Base-by-base conservation (phyloP, 345 rosid genomes). In the Salix koriyanagi region DNA sequence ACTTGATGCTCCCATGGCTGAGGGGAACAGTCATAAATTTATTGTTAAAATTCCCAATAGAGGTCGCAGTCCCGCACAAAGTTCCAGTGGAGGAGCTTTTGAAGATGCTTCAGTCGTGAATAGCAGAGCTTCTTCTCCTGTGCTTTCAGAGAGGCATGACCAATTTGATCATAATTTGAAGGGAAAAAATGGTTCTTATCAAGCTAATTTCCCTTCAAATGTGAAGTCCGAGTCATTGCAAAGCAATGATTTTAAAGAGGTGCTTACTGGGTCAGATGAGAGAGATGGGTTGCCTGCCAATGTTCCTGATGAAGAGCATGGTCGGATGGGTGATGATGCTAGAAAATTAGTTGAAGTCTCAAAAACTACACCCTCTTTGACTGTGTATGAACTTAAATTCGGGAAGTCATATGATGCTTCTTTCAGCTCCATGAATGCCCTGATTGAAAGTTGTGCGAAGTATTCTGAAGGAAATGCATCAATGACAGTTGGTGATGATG, bases 391-490 rank as follows among this genome's bases (percentile, higher is more conserved):
- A 19, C 62, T 78, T 52, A 90, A 84, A 83, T 39, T 86, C 7
- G 89, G 79, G 48, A 85, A 91, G 78, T 72, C 83, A 71, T 84
- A 75, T 48, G 94, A 92, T 65, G 86, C 87, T 69, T 84, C 97
- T 69, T 88, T 79, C 73, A 86, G 91, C 72, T 87, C 96, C 48
- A 93, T 95, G 76, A 87, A 91, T 90, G 97, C 97, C 42, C 76
- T 96, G 79, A 83, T 92, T 77, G 99, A 93, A 81, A 96, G 98
- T 74, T 94, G 98, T 84, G 95, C 76, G 1, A 90, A 91, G 84
- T 81, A 80, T 64, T 87, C 96, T 1, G 94, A 92, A 81, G 86
- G 89, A 37, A 86, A 73, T 87, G 85, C 82, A 11, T 81, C 83
- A 48, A 46, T 81, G 71, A 82, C 95, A 14, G 82, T 81, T 79